Evolutionary conservation across 2,329 filamentous ascomycete genomes (phyloP).

Genomic region (Acephala macrosclerotiorum): DNA sequence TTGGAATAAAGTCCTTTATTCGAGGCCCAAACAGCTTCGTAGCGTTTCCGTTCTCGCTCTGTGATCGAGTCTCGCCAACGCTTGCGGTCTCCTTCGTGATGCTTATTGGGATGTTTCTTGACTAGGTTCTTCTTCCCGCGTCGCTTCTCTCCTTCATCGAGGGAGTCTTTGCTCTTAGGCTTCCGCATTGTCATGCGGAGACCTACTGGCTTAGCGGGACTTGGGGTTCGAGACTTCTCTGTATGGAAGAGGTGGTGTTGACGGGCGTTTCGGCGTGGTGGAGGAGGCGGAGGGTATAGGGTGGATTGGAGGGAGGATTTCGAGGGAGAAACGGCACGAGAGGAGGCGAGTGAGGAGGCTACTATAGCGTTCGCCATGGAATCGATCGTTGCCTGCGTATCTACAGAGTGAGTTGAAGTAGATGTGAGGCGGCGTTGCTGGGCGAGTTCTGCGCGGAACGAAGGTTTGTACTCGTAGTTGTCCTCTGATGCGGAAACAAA

Average conservation of each 20-base stretch:
- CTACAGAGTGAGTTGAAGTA: slow-evolving; percentile 25
- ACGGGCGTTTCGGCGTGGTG: slow-evolving; percentile 39
- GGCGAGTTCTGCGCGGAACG: slow-evolving; percentile 39
- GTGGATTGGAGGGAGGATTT: slow-evolving; percentile 19
- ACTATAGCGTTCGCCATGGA: slow-evolving; percentile 78
- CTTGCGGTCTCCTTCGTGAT: slow-evolving; percentile 77
- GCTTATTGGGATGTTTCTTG: slow-evolving; percentile 73
- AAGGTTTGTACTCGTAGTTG: slow-evolving; percentile 23
- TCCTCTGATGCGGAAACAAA: slow-evolving; percentile 44
- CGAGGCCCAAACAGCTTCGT: slow-evolving; percentile 86
- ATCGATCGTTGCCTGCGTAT: slow-evolving; percentile 59
- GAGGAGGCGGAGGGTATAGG: slow-evolving; percentile 39
- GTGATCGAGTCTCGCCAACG: slow-evolving; percentile 81
- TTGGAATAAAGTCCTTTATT: slow-evolving; percentile 67
- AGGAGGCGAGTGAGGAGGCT: slow-evolving; percentile 75
- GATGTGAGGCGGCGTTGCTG: slow-evolving; percentile 30
- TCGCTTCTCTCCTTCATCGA: slow-evolving; percentile 58
- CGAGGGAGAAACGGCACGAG: slow-evolving; percentile 54
- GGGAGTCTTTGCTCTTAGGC: slow-evolving; percentile 60
- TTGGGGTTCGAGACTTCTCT: slow-evolving; percentile 42
- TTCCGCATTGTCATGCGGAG: slow-evolving; percentile 63
- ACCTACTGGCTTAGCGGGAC: slow-evolving; percentile 49
- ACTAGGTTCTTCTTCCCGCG: slow-evolving; percentile 61
- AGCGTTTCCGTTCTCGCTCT: slow-evolving; percentile 75
- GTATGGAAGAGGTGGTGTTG: slow-evolving; percentile 42